Conservation (phyloP, 306 rosid genomes). For the Erythrophleum fordii region DNA sequence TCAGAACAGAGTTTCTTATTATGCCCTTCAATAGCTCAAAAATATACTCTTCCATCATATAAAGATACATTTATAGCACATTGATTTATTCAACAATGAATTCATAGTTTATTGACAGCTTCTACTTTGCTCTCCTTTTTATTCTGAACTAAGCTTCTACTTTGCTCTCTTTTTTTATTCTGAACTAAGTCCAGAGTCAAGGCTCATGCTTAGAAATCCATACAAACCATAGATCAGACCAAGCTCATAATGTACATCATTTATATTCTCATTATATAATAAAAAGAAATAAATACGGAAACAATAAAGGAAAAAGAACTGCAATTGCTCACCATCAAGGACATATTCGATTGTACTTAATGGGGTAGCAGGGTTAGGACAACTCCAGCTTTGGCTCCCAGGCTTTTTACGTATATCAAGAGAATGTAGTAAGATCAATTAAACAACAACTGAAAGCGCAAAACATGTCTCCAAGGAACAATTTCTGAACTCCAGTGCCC, state of each 20-base stretch:
- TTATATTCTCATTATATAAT: constrained; percentile 8
- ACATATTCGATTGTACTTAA: constrained; percentile 83
- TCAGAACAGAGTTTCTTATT: background rate
- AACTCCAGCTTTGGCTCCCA: constrained; percentile 99
- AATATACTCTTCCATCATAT: background rate
- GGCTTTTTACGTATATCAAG: constrained; percentile 74
- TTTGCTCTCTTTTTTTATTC: background rate
- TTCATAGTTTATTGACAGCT: constrained; percentile 17
- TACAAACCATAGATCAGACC: background rate
- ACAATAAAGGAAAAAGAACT: constrained; percentile 25
- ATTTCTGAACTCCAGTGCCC: constrained; percentile 11
- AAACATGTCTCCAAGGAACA: constrained; percentile 14
- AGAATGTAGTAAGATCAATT: constrained; percentile 25
- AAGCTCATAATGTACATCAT: constrained; percentile 5
- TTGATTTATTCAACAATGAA: background rate
- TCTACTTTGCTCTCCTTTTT: background rate
- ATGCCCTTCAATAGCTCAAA: background rate
- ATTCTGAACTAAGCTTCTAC: background rate
- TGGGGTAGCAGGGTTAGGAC: constrained; percentile 94
- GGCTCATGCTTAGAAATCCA: constrained; percentile 26
- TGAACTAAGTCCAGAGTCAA: background rate
- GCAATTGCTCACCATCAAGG: constrained; percentile 79
- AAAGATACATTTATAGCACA: background rate
- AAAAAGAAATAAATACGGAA: background rate
- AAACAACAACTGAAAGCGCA: background rate